phyloP scores from a whole-genome alignment of 352 stramenopile genomes.

The Globisporangium acanthophoron region DNA sequence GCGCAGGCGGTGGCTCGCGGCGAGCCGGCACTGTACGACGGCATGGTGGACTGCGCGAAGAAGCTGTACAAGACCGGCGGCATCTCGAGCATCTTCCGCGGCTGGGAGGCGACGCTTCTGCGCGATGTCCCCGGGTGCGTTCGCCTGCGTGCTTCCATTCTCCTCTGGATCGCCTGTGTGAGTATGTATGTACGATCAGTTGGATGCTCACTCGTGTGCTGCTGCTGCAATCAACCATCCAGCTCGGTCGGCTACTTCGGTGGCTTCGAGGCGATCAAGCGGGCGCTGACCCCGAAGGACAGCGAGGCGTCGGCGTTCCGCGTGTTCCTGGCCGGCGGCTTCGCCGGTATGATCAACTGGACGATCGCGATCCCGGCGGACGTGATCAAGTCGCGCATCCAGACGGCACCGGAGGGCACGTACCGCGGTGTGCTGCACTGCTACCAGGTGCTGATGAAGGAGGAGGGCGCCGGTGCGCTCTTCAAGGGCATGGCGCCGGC shows the following conservation, averaged over 20 bases:
- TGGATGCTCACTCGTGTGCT: neutral
- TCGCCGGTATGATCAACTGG: slow-evolving; percentile 95
- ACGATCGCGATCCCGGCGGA: slow-evolving; percentile 93
- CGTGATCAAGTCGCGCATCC: slow-evolving; percentile 96
- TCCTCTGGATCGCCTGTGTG: neutral
- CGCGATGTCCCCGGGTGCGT: slow-evolving; percentile 92
- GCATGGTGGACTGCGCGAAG: slow-evolving; percentile 94
- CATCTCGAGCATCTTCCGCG: slow-evolving; percentile 92
- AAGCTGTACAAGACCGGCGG: slow-evolving; percentile 91
- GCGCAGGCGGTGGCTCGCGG: slow-evolving; percentile 72
- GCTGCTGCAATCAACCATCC: neutral
- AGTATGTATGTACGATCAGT: neutral
- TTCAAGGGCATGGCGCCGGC: slow-evolving; percentile 94
- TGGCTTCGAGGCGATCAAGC: slow-evolving; percentile 92
- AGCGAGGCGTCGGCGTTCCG: slow-evolving; percentile 78
- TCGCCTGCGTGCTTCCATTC: too few relatives aligned
- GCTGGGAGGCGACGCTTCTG: slow-evolving; percentile 92
- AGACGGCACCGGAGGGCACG: slow-evolving; percentile 93
- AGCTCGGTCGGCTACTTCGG: slow-evolving; percentile 94
- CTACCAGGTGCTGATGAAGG: slow-evolving; percentile 90
- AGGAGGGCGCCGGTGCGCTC: slow-evolving; percentile 90
- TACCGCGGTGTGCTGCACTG: slow-evolving; percentile 92
- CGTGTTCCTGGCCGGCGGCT: slow-evolving; percentile 92
- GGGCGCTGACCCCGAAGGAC: slow-evolving; percentile 69
- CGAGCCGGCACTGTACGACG: slow-evolving; percentile 87